Evolutionary conservation across 768 basidiomycete genomes (phyloP).

Genomic region (Boletellus ananas): DNA sequence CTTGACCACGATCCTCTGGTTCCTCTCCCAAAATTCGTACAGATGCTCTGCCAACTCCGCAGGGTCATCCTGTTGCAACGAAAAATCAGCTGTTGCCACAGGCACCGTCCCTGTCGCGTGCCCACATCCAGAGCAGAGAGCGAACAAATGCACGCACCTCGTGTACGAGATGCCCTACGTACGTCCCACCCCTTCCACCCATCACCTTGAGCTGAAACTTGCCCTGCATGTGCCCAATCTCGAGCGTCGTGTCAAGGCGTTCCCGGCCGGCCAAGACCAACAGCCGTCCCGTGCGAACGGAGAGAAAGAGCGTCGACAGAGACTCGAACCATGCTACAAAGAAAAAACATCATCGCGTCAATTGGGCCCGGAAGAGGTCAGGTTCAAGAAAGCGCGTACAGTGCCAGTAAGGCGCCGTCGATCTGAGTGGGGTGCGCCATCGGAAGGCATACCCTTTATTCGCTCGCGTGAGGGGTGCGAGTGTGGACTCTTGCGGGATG

Average conservation of each 20-base stretch:
- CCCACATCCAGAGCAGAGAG: no score
- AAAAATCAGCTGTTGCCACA: background rate
- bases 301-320: conserved; percentile 76
- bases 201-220: conserved; percentile 95
- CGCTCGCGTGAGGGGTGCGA: conserved; percentile 26
- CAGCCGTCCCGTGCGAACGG: conserved; percentile 74
- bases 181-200: conserved; percentile 38
- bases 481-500: conserved; percentile 41
- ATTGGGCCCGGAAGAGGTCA: background rate
- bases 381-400: conserved; percentile 43
- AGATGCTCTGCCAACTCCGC: conserved; percentile 72
- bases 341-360: background rate
- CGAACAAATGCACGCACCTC: conserved; percentile 52
- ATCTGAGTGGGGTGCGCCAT: conserved; percentile 83
- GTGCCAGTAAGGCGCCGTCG: conserved; percentile 87
- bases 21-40: conserved; percentile 87
- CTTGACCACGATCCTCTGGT: conserved; percentile 68
- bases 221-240: conserved; percentile 96
- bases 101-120: no score
- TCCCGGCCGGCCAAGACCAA: conserved; percentile 92
- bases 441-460: conserved; percentile 36
- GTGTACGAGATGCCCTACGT: conserved; percentile 89
- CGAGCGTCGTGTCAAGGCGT: conserved; percentile 85
- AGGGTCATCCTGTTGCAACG: conserved; percentile 71
- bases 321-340: conserved; percentile 86